Evolutionary conservation across 345 rosid genomes (phyloP).

Genomic region (Limnanthes douglasii): DNA sequence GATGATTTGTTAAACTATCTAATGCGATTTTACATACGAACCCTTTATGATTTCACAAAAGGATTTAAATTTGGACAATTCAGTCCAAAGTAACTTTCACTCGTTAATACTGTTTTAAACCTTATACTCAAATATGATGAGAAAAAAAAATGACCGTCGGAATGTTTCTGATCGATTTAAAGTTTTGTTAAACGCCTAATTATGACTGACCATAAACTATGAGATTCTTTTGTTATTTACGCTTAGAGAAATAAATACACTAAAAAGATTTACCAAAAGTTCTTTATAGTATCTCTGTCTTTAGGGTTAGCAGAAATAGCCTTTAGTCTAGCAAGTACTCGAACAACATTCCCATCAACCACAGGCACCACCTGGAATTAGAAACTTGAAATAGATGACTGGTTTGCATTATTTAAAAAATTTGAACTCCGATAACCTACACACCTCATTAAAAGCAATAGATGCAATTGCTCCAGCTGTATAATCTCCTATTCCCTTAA

Average conservation of each 20-base stretch:
- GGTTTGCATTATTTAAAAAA: neutral
- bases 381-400: constrained; percentile 6
- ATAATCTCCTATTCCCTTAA: constrained; percentile 66
- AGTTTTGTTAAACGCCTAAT: too few relatives aligned
- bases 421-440: constrained; percentile 7
- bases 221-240: too few relatives aligned
- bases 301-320: constrained; percentile 82
- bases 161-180: too few relatives aligned
- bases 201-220: too few relatives aligned
- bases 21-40: too few relatives aligned
- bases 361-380: constrained; percentile 46
- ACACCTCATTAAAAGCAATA: constrained; percentile 64
- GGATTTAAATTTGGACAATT: too few relatives aligned
- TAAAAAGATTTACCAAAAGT: constrained; percentile 42
- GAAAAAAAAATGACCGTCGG: neutral
- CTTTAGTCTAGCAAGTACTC: constrained; percentile 66
- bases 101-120: too few relatives aligned
- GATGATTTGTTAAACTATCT: too few relatives aligned
- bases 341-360: constrained; percentile 63
- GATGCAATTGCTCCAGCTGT: constrained; percentile 84
- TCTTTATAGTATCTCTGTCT: constrained; percentile 36
- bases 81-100: too few relatives aligned
- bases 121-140: too few relatives aligned
- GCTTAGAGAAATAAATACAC: too few relatives aligned
- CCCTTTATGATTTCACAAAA: too few relatives aligned